Evolutionary conservation across 331 rosid species (phyloP).

Genomic region (Saraca asoca): DNA sequence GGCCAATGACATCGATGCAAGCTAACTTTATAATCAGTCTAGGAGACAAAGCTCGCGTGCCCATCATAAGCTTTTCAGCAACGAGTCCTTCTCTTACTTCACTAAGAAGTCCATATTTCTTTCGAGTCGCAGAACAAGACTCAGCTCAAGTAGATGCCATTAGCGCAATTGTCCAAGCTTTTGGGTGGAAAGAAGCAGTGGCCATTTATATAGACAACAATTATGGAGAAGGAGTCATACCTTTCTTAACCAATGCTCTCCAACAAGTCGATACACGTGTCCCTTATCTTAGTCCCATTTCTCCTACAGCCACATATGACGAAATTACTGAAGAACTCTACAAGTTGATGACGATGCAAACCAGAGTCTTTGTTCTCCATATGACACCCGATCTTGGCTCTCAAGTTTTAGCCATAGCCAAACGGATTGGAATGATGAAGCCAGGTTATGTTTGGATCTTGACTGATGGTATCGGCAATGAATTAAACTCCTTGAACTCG

Average conservation of each 20-base stretch:
- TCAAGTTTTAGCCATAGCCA: slow-evolving; percentile 44
- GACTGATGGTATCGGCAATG: slow-evolving; percentile 38
- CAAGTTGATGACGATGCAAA: slow-evolving; percentile 51
- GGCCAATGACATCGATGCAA: slow-evolving; percentile 49
- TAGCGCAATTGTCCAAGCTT: slow-evolving; percentile 36
- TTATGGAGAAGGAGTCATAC: slow-evolving; percentile 51
- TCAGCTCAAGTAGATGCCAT: slow-evolving; percentile 43
- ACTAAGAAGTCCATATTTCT: slow-evolving; percentile 42
- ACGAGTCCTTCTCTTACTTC: slow-evolving; percentile 52
- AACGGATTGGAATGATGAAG: slow-evolving; percentile 54
- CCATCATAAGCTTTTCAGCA: slow-evolving; percentile 51
- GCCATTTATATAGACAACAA: slow-evolving; percentile 52
- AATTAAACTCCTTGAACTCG: slow-evolving; percentile 5
- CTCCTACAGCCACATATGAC: slow-evolving; percentile 44
- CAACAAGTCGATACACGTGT: slow-evolving; percentile 38
- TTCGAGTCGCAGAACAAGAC: slow-evolving; percentile 43
- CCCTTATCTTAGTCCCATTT: slow-evolving; percentile 44
- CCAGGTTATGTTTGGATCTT: slow-evolving; percentile 63
- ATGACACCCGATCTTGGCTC: slow-evolving; percentile 38
- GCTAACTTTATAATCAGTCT: slow-evolving; percentile 46
- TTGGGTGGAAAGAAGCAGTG: slow-evolving; percentile 51
- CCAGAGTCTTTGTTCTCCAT: slow-evolving; percentile 62
- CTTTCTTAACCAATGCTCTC: slow-evolving; percentile 40
- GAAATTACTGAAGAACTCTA: slow-evolving; percentile 43
- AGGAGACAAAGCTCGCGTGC: slow-evolving; percentile 44